Base-by-base conservation (phyloP, 441 rosid species). In the Corymbia citriodora region DNA sequence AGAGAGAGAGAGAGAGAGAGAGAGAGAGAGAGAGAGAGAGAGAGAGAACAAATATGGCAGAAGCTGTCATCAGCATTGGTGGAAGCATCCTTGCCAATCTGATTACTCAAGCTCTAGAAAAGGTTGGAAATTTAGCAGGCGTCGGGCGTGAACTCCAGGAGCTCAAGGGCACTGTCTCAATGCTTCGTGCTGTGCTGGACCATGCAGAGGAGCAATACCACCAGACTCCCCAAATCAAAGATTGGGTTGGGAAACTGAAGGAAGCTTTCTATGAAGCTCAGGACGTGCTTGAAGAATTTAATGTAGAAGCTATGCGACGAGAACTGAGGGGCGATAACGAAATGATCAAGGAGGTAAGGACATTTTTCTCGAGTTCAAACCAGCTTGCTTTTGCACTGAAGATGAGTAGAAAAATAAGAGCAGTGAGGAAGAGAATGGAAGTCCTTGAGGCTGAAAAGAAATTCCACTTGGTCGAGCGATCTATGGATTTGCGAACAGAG, bases 381-480 rank as follows among this genome's bases (percentile, higher is more conserved):
- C 81, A 70, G 25, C 8, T 70, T 70, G 48, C 48, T 33, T 70
- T 33, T 70, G 18, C 5, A 70, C 0, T 33, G 48, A 70, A 70
- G 81, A 33, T 70, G 81, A 9, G 2, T 4, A 0, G 9, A 7
- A 70, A 33, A 70, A 8, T 70, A 33, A 70, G 45, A 70, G 25
- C 13, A 0, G 0, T 17, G 14, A 70, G 12, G 48, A 10, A 9
- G 7, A 70, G 48, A 33, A 70, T 70, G 5, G 1, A 33, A 70
- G 23, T 48, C 14, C 33, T 33, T 33, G 0, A 0, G 0, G 25
- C 25, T 18, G 0, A 33, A 0, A 0, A 1, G 8, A 1, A 1
- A 33, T 70, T 70, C 27, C 2, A 33, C 0, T 18, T 70, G 48
- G 3, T 18, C 7, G 3, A 25, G n/a, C n/a, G 14, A 12, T 6